These are phyloP conservation scores for Furcasterigmium sp. DNA, from an alignment of 2,329 filamentous ascomycete genomes.

Conservation along the genomic window DNA sequence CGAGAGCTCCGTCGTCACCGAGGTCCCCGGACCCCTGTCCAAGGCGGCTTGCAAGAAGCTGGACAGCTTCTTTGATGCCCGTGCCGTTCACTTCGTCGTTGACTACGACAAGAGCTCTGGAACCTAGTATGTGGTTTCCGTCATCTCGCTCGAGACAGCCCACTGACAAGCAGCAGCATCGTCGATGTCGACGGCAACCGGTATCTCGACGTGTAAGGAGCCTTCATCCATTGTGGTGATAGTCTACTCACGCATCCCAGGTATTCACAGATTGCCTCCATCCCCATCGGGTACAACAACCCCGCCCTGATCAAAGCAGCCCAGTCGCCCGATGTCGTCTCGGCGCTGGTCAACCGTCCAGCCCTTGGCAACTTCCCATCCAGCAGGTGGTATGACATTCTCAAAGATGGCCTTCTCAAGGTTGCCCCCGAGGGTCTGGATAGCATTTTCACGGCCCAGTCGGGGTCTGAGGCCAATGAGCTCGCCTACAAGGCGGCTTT, in stretches of 20 bases:
- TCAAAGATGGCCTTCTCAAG: slow-evolving; percentile 65
- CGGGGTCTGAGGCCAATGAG: slow-evolving; percentile 79
- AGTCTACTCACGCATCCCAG: no score
- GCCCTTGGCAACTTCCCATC: slow-evolving; percentile 78
- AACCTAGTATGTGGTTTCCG: slow-evolving; percentile 33
- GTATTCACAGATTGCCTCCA: slow-evolving; percentile 81
- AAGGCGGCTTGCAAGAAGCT: slow-evolving; percentile 34
- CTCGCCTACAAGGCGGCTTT: slow-evolving; percentile 83
- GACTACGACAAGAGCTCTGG: slow-evolving; percentile 47
- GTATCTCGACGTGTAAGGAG: slow-evolving; percentile 38
- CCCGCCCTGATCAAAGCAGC: slow-evolving; percentile 60
- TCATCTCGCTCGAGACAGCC: no score
- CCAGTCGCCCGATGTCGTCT: slow-evolving; percentile 65
- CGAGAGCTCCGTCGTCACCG: slow-evolving; percentile 27
- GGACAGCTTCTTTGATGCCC: slow-evolving; percentile 43
- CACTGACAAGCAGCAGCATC: slow-evolving; percentile 21
- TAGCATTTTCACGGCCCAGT: slow-evolving; percentile 76
- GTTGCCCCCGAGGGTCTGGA: slow-evolving; percentile 70
- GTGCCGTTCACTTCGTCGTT: slow-evolving; percentile 46
- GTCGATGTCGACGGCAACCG: slow-evolving; percentile 45
- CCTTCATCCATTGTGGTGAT: no score
- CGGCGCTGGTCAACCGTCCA: slow-evolving; percentile 71
- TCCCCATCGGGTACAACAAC: slow-evolving; percentile 81
- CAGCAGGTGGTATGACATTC: slow-evolving; percentile 66
- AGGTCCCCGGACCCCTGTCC: slow-evolving; percentile 33